Conservation (phyloP, 2,329 filamentous ascomycete species). For the Fusarium multiceps region DNA sequence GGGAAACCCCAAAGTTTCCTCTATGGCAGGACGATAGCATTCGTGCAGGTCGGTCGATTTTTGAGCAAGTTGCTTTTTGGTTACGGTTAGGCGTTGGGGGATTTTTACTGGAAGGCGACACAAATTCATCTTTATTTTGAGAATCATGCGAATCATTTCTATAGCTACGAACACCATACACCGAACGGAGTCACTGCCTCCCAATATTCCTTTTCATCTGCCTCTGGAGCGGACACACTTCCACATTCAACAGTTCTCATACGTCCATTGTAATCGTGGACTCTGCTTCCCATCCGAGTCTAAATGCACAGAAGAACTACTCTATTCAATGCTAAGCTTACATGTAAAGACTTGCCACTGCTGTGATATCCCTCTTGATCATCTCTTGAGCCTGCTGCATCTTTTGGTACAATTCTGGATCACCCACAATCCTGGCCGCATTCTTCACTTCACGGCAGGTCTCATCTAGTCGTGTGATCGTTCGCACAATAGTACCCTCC, state of each 20-base stretch:
- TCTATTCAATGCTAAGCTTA: slow-evolving; percentile 53
- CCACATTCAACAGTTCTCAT: background rate
- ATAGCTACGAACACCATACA: slow-evolving; percentile 18
- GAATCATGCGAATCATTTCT: slow-evolving; percentile 15
- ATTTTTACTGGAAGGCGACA: slow-evolving; percentile 25
- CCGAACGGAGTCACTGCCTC: slow-evolving; percentile 14
- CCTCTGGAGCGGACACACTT: background rate
- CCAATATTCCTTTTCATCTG: background rate
- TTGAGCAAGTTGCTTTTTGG: slow-evolving; percentile 20
- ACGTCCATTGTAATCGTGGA: background rate
- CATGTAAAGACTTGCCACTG: slow-evolving; percentile 90
- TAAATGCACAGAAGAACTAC: background rate
- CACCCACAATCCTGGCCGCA: slow-evolving; percentile 92
- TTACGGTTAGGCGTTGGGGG: slow-evolving; percentile 43
- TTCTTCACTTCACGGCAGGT: slow-evolving; percentile 98
- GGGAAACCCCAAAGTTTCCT: background rate
- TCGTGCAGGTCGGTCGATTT: slow-evolving; percentile 8
- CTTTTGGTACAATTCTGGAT: slow-evolving; percentile 92
- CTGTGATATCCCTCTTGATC: slow-evolving; percentile 96
- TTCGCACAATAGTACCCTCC: slow-evolving; percentile 95
- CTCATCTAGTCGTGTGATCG: slow-evolving; percentile 93
- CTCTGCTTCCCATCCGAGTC: background rate
- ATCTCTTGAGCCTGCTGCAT: slow-evolving; percentile 98
- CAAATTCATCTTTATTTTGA: slow-evolving; percentile 22
- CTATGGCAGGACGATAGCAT: background rate